Evolutionary conservation across 306 rosid species (phyloP), one percentile per base, ranked within the genome.

Genomic region (Quercus robur): DNA sequence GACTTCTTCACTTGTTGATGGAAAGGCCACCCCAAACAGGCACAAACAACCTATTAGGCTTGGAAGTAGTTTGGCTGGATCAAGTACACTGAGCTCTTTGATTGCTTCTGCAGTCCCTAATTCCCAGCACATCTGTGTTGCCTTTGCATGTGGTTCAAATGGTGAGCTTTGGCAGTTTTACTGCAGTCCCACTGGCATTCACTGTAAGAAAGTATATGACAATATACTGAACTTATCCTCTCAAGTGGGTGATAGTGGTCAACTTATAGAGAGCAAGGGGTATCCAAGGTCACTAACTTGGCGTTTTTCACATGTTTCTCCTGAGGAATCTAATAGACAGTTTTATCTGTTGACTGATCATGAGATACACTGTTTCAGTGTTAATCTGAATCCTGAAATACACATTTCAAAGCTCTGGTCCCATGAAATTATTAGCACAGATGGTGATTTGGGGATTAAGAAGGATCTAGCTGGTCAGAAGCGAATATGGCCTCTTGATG

Each of bases 391-490:
- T 85, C 87, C 88, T 71, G 90, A 87, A 35, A 74, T 85, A 23
- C 85, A 15, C 64, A 90, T 95, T 81, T 87, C 86, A 51, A 91
- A 88, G 85, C 87, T 91, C 73, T 95, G 99, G 99, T 89, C 94
- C 57, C 92, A 95, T 85, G 93, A 91, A 78, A 83, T 95, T 57
- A 87, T 95, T 79, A 93, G 99, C 78, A 88, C 92, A 18, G 98
- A 93, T 85, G 90, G 90, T 73, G 99, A 89, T 79, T 78, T 82
- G 81, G 98, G 96, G 64, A 91, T 93, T 31, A 95, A 90, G 86
- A 91, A 93, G 86, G 99, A 91, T 88, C 86, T 95, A 77, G 99
- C 99, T 4, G 99, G 99, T 75, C 98, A 91, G 82, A 95, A 93
- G 89, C 88, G 83, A 86, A 93, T 93, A 41, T 95, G 96, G 97